Percentiles rank a stretch among this genome's conserved stretches.
Evolutionary conservation across 192 early-diverging fungal genomes (phyloP).

Genomic region (Entomortierella chlamydospora): DNA sequence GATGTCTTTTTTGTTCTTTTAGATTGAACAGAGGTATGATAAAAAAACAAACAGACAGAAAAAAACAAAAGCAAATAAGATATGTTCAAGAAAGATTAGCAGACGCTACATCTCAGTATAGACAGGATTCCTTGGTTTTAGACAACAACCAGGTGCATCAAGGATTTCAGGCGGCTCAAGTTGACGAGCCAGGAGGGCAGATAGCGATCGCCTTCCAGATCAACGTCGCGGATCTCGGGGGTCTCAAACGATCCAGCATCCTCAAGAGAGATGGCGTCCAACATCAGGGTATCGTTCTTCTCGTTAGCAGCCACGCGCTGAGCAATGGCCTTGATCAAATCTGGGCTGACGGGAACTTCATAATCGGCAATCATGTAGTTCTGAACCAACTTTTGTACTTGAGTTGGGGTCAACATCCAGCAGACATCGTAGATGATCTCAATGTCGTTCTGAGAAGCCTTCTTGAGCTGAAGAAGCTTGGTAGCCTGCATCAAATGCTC

Average conservation of each 20-base stretch:
- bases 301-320: conserved; percentile 86
- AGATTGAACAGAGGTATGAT: neutral
- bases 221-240: conserved; percentile 60
- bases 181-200: conserved; percentile 57
- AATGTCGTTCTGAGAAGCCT: conserved; percentile 86
- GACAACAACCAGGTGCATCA: conserved; percentile 52
- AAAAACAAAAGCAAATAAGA: conserved; percentile 9
- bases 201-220: conserved; percentile 55
- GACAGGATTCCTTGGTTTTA: conserved; percentile 6
- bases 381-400: conserved; percentile 97
- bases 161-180: conserved; percentile 45
- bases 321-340: conserved; percentile 91
- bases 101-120: neutral
- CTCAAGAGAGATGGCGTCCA: conserved; percentile 82
- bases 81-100: conserved; percentile 7
- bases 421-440: conserved; percentile 99
- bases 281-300: conserved; percentile 89
- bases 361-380: conserved; percentile 97
- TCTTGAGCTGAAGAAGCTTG: conserved; percentile 96
- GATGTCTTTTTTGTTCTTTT: conserved; percentile 22
- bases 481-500: conserved; percentile 97
- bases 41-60: conserved; percentile 4
- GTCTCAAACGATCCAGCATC: conserved; percentile 71
- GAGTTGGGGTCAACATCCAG: conserved; percentile 94
- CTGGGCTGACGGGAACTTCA: conserved; percentile 87